Evolutionary conservation across 805 yeast genomes (phyloP), one percentile per base, ranked within the genome.

Genomic region (Hanseniaspora vineae): DNA sequence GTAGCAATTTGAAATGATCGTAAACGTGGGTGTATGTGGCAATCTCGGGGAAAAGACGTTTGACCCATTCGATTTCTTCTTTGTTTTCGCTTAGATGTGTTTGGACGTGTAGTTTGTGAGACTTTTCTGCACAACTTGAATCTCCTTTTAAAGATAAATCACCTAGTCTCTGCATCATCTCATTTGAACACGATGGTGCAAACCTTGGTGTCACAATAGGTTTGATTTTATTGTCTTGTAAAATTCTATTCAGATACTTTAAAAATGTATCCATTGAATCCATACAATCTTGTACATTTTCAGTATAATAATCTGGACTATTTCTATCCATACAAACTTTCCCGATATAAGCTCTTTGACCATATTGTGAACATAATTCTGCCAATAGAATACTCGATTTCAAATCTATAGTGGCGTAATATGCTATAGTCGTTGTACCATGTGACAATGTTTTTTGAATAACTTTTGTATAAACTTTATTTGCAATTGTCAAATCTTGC

Each of bases 381-480:
- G 95, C 95, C 57, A 92, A 74, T 35, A 81, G 55, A 46, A 81
- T 81, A 2, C 97, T 76, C 3, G 95, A 80, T 6, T 75, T 76
- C 0, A 80, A 69, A 58, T 90, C 95, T 43, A 86, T 80, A 0
- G 97, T 88, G 3, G 97, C 90, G 62, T 80, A 92, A 66, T 92
- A 92, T 0, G 94, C 74, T 0, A 95, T 95, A 48, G 90, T 80
- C 1, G 98, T 92, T 0, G 97, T 92, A 18, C 98, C 98, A 59
- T 80, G 71, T 2, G 61, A 57, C 52, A 92, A 66, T 0, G 96
- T 85, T 48, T 82, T 77, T 3, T 65, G 56, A n/a, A 92, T 77
- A 5, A 83, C 84, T 54, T 72, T 75, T 13, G 71, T 54, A 61
- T 90, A 92, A 1, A 89, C 80, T 6, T 68, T 60, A 12, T 64